Evolutionary conservation across 2,329 filamentous ascomycete species (phyloP).

Genomic region (Ophiocordyceps sinensis): DNA sequence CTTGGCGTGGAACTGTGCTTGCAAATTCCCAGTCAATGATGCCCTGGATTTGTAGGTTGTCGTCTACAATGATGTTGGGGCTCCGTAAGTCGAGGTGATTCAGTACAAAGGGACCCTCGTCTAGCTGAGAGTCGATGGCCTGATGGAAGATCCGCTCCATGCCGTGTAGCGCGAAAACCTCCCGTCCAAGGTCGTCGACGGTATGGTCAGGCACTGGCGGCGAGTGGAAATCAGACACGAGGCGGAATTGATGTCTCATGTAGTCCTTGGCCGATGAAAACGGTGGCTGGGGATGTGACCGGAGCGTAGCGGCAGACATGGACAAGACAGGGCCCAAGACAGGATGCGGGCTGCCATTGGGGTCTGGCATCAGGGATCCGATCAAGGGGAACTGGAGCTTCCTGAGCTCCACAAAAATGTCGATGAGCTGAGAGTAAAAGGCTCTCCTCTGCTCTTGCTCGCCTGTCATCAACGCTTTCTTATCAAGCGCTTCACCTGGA

Average conservation of each 20-base stretch:
- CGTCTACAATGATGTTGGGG: conserved; percentile 12
- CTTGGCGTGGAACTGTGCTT: conserved; percentile 4
- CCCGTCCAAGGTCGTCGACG: conserved; percentile 3
- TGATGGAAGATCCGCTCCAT: conserved; percentile 6
- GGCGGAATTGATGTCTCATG: neutral
- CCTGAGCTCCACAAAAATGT: conserved; percentile 11
- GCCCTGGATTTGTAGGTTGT: conserved; percentile 7
- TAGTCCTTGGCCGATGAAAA: neutral
- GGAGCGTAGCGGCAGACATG: conserved; percentile 4
- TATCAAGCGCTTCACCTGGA: conserved; percentile 8
- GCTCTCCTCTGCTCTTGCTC: conserved; percentile 2
- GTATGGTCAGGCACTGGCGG: conserved; percentile 3
- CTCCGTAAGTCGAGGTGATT: conserved; percentile 9
- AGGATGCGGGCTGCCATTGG: conserved; percentile 3
- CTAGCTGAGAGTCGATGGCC: conserved; percentile 4
- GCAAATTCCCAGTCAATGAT: conserved; percentile 15
- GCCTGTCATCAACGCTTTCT: conserved; percentile 2
- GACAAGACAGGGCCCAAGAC: conserved; percentile 8
- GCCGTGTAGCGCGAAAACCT: conserved; percentile 6
- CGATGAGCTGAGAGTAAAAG: conserved; percentile 12
- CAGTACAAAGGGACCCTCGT: conserved; percentile 8
- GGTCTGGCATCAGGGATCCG: conserved; percentile 12
- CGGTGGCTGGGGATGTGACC: neutral
- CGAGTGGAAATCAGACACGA: neutral
- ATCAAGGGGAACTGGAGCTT: conserved; percentile 8